Evolutionary conservation across 2,329 filamentous ascomycete species (phyloP).

Genomic region (Falciphora oryzae): DNA sequence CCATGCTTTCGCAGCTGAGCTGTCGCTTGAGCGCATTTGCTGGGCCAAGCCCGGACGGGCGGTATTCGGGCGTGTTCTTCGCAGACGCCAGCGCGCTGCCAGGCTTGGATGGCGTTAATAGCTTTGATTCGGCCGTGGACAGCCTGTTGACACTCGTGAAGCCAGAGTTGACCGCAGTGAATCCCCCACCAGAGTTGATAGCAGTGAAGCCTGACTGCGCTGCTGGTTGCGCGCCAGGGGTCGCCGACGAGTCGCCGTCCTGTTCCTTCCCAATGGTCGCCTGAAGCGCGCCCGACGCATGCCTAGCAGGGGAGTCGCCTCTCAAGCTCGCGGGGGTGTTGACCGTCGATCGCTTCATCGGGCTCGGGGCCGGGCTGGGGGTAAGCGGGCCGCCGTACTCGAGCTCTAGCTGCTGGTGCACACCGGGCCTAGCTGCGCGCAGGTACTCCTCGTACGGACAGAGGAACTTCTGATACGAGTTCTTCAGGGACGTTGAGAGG

Average conservation of each 20-base stretch:
- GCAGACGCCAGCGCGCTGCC: slow-evolving; percentile 58
- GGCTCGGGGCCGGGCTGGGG: slow-evolving; percentile 62
- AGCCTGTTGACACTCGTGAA: slow-evolving; percentile 62
- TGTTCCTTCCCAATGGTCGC: slow-evolving; percentile 29
- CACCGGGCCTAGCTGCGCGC: slow-evolving; percentile 81
- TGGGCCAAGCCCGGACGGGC: slow-evolving; percentile 46
- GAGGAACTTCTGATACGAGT: slow-evolving; percentile 96
- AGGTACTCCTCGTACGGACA: slow-evolving; percentile 96
- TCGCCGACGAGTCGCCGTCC: slow-evolving; percentile 23
- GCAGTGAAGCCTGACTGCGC: slow-evolving; percentile 44
- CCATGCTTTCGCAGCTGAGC: slow-evolving; percentile 53
- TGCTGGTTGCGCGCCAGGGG: slow-evolving; percentile 28
- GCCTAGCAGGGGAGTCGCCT: slow-evolving; percentile 61
- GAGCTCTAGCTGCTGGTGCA: slow-evolving; percentile 91
- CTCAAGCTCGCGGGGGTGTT: slow-evolving; percentile 53
- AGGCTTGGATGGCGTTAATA: slow-evolving; percentile 54
- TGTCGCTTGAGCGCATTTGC: slow-evolving; percentile 71
- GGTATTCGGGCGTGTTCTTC: slow-evolving; percentile 60
- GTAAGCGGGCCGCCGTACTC: slow-evolving; percentile 92
- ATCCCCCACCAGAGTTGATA: slow-evolving; percentile 50
- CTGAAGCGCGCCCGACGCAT: slow-evolving; percentile 49
- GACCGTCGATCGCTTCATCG: slow-evolving; percentile 60
- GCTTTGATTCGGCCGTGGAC: slow-evolving; percentile 42
- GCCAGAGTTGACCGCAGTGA: slow-evolving; percentile 67
- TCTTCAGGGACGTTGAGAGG: slow-evolving; percentile 93